A percentile compares a stretch with the other conserved stretches of the same genome.
Evolutionary conservation across 2,329 filamentous ascomycete genomes (phyloP).

Genomic region (Botryosphaeria agaves): DNA sequence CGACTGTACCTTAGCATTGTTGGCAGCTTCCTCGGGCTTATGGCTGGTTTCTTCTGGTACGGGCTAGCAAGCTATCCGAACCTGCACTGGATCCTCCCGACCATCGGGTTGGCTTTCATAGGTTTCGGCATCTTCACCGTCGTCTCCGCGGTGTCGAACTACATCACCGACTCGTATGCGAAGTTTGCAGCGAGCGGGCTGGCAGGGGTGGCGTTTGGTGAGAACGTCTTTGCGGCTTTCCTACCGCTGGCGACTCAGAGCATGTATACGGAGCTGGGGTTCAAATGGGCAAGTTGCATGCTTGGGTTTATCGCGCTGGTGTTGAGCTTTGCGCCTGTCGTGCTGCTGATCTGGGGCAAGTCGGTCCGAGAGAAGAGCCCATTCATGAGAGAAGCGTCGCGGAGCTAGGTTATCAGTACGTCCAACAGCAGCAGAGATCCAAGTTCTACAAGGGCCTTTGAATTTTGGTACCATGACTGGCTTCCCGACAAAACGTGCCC

Average conservation of each 20-base stretch:
- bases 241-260: conserved; percentile 28
- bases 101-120: conserved; percentile 28
- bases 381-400: conserved; percentile 13
- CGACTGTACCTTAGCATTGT: conserved; percentile 26
- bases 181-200: conserved; percentile 32
- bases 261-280: conserved; percentile 31
- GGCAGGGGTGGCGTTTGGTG: conserved; percentile 29
- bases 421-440: too few species aligned
- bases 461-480: too few species aligned
- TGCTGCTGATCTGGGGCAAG: conserved; percentile 19
- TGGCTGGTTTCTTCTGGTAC: conserved; percentile 33
- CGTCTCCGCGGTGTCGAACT: conserved; percentile 27
- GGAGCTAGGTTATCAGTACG: too few species aligned
- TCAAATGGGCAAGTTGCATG: conserved; percentile 31
- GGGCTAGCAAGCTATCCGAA: conserved; percentile 28
- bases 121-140: conserved; percentile 32
- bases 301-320: conserved; percentile 25
- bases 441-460: too few species aligned
- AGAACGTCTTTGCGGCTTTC: conserved; percentile 31
- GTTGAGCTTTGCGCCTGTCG: conserved; percentile 26
- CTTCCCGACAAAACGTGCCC: too few species aligned
- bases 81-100: conserved; percentile 30
- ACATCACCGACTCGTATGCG: conserved; percentile 32
- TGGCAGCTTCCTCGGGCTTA: conserved; percentile 27
- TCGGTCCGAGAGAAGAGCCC: conserved; percentile 14